These are phyloP conservation scores for Posidonia oceanica DNA, from an alignment of 116 monocot species.

Conservation along the genomic window DNA sequence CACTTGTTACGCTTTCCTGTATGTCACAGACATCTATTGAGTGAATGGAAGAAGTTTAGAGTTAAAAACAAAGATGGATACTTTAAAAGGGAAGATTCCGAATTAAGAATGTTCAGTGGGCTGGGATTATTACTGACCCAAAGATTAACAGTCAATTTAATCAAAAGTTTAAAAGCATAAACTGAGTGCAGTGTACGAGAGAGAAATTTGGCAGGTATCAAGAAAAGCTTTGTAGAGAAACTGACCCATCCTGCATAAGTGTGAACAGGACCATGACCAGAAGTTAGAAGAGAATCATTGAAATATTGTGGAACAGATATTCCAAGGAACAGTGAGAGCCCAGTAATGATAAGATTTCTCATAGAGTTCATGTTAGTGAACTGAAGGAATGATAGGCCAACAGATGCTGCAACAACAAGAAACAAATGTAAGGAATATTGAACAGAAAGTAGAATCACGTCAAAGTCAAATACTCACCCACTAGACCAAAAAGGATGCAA, in stretches of 20 bases:
- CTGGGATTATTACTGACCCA: no score
- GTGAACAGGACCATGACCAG: constrained; percentile 56
- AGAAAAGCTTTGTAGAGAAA: not conserved
- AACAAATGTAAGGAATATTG: not conserved
- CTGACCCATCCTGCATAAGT: constrained; percentile 81
- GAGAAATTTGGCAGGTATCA: not conserved
- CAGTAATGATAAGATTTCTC: constrained; percentile 68
- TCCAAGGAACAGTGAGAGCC: constrained; percentile 85
- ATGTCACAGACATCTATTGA: no score
- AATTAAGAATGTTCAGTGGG: no score
- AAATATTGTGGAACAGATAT: constrained; percentile 89
- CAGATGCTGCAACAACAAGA: constrained; percentile 26
- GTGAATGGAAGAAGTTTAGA: no score
- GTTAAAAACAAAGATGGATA: no score
- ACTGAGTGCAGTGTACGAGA: no score
- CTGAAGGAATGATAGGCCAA: constrained; percentile 81
- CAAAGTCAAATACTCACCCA: constrained; percentile 26
- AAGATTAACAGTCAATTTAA: no score
- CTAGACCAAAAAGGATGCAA: constrained; percentile 68
- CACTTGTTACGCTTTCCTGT: no score
- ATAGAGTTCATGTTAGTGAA: constrained; percentile 89
- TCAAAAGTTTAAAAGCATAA: no score
- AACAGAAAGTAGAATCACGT: not conserved
- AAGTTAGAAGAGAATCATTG: constrained; percentile 36
- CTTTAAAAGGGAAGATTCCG: no score